Evolutionary conservation across 2,329 filamentous ascomycete genomes (phyloP).

Genomic region (Leptographium lundbergii): DNA sequence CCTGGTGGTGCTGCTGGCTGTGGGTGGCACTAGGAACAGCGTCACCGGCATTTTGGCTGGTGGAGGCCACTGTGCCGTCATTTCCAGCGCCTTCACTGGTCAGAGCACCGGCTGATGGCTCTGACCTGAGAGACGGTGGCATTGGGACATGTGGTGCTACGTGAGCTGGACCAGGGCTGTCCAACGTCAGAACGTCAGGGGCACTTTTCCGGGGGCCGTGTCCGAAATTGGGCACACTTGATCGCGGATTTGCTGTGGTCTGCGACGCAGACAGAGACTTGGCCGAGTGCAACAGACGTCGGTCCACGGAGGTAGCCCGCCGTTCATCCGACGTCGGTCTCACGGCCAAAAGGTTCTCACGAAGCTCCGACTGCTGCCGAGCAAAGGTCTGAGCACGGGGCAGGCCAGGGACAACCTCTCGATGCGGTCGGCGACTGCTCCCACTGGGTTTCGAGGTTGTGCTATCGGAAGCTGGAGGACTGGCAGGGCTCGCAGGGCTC

Average conservation of each 20-base stretch:
- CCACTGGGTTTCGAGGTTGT: not conserved
- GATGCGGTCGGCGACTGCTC: slow-evolving; percentile 27
- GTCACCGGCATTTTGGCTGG: not conserved
- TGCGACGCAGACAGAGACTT: slow-evolving; percentile 23
- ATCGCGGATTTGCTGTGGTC: slow-evolving; percentile 26
- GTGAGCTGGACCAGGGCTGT: not conserved
- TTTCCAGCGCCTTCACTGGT: not conserved
- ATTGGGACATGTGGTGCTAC: slow-evolving; percentile 12
- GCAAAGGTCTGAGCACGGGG: slow-evolving; percentile 69
- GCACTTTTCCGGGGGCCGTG: slow-evolving; percentile 27
- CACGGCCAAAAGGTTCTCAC: slow-evolving; percentile 58
- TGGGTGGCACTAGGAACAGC: not conserved
- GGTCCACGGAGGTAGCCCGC: slow-evolving; percentile 56
- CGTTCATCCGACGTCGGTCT: slow-evolving; percentile 53
- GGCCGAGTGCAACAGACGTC: slow-evolving; percentile 22
- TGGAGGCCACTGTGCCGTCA: not conserved
- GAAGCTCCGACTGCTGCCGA: slow-evolving; percentile 68
- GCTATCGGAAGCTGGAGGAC: not conserved
- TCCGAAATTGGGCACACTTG: slow-evolving; percentile 8
- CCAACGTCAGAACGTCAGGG: slow-evolving; percentile 25
- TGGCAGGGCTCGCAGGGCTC: no score
- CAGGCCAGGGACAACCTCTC: slow-evolving; percentile 64
- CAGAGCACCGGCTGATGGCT: not conserved
- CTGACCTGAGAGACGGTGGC: slow-evolving; percentile 6
- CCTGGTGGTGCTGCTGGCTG: not conserved